Percentiles rank a stretch among this genome's conserved stretches.
These are phyloP conservation scores for Boletus rufocinnamomeus DNA, from an alignment of 768 basidiomycete genomes.

Conservation along the genomic window DNA sequence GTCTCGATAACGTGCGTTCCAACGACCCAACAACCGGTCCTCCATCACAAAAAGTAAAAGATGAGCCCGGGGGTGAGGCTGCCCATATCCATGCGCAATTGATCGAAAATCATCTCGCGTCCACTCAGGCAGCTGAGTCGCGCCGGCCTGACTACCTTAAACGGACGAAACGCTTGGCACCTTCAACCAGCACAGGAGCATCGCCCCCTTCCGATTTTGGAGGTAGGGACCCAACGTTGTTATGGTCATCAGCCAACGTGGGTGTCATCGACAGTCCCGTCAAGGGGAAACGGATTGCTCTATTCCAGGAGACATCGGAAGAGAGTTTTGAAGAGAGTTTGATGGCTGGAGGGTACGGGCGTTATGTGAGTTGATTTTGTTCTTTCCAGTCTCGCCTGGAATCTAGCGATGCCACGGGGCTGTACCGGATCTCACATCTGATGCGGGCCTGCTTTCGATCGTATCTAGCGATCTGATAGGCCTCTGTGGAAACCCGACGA, in stretches of 20 bases:
- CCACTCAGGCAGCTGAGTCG: conserved; percentile 56
- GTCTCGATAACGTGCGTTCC: not conserved
- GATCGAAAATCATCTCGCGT: conserved; percentile 50
- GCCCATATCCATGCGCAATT: conserved; percentile 58
- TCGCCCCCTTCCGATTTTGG: conserved; percentile 14
- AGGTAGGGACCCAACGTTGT: conserved; percentile 15
- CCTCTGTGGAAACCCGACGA: conserved; percentile 24
- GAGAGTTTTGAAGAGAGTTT: conserved; percentile 85
- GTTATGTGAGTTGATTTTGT: conserved; percentile 54
- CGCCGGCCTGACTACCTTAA: conserved; percentile 74
- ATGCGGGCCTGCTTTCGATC: conserved; percentile 6
- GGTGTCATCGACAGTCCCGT: conserved; percentile 70
- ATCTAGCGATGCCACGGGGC: conserved; percentile 1
- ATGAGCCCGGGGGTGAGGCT: conserved; percentile 53
- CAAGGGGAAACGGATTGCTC: conserved; percentile 69
- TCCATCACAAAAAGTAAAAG: conserved; percentile 5
- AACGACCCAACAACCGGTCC: not conserved
- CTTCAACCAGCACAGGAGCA: conserved; percentile 37
- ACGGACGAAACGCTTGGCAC: conserved; percentile 50
- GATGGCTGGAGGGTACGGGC: conserved; percentile 80
- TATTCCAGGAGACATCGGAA: conserved; percentile 82
- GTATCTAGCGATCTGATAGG: conserved; percentile 28
- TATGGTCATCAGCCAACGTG: conserved; percentile 37
- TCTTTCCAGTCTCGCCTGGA: conserved; percentile 1
- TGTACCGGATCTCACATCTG: conserved; percentile 17